Evolutionary conservation across 305 asterid species (phyloP).

Genomic region (Striga hermonthica): DNA sequence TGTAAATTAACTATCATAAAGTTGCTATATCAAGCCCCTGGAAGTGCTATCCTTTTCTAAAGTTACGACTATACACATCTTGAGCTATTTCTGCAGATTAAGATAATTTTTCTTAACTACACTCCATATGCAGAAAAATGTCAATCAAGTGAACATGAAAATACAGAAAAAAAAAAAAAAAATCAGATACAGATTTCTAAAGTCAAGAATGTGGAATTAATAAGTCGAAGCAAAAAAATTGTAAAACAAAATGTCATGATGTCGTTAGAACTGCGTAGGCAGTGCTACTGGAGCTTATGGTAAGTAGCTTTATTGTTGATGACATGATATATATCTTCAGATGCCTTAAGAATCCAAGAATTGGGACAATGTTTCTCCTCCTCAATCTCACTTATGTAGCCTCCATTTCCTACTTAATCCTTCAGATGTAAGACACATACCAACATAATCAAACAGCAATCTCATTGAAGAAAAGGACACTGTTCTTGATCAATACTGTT

Average conservation of each 20-base stretch:
- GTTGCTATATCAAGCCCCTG: slow-evolving; percentile 20
- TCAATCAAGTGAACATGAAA: background rate
- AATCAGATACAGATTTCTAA: background rate
- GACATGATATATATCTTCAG: slow-evolving; percentile 1
- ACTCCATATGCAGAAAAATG: background rate
- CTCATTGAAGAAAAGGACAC: background rate
- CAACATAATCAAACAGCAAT: background rate
- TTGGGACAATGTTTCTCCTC: background rate
- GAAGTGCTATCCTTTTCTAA: slow-evolving; percentile 12
- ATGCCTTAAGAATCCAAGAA: slow-evolving; percentile 3
- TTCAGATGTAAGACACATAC: slow-evolving; percentile 10
- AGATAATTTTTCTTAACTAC: background rate
- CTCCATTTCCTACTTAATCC: slow-evolving; percentile 2
- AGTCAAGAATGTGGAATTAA: background rate
- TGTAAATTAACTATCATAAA: slow-evolving; percentile 1
- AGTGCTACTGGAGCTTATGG: background rate
- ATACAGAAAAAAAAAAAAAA: background rate
- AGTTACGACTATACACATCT: background rate
- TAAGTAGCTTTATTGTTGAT: background rate
- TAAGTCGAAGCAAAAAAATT: background rate
- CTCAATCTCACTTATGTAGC: background rate
- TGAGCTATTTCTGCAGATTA: background rate
- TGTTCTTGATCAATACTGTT: background rate
- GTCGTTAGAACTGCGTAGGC: background rate
- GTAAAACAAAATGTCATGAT: background rate